Evolutionary conservation across 768 basidiomycete genomes (phyloP).

Genomic region (Mycena venus): DNA sequence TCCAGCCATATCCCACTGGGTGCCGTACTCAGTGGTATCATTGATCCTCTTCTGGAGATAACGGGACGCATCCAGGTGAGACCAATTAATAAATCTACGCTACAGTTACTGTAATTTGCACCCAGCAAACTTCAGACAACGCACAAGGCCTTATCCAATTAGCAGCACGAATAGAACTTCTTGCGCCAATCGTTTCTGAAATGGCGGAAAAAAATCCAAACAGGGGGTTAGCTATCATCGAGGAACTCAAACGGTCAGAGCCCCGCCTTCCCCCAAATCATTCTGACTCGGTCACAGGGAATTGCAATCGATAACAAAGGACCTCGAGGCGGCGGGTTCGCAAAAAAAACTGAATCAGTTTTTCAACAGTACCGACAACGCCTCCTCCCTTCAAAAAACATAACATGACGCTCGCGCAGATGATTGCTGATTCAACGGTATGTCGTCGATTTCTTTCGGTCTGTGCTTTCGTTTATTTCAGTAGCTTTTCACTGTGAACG

Average conservation of each 20-base stretch:
- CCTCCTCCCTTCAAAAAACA: conserved; percentile 1
- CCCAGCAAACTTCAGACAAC: conserved; percentile 13
- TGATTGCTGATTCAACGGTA: conserved; percentile 9
- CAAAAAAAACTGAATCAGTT: conserved; percentile 6
- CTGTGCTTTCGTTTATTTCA: neutral
- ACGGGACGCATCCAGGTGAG: conserved; percentile 5
- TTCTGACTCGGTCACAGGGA: neutral
- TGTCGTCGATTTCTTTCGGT: neutral
- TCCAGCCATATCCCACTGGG: conserved; percentile 6
- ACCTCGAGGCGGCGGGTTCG: neutral
- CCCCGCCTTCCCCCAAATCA: neutral
- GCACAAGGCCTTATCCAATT: neutral
- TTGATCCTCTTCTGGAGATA: conserved; percentile 12
- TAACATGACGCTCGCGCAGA: no score
- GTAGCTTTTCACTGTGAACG: neutral
- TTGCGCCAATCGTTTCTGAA: conserved; percentile 4
- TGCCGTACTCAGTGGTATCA: neutral
- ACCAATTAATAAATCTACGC: neutral
- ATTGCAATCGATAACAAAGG: conserved; percentile 6
- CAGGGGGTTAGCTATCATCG: neutral
- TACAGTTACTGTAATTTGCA: neutral
- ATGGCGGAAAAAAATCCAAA: neutral
- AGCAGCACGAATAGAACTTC: conserved; percentile 9
- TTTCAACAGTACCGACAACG: conserved; percentile 20
- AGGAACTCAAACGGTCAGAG: conserved; percentile 3